A percentile compares a stretch with the other conserved stretches of the same genome.
phyloP scores from a whole-genome alignment of 139 green algal genomes.

The Chlorella sp. region DNA sequence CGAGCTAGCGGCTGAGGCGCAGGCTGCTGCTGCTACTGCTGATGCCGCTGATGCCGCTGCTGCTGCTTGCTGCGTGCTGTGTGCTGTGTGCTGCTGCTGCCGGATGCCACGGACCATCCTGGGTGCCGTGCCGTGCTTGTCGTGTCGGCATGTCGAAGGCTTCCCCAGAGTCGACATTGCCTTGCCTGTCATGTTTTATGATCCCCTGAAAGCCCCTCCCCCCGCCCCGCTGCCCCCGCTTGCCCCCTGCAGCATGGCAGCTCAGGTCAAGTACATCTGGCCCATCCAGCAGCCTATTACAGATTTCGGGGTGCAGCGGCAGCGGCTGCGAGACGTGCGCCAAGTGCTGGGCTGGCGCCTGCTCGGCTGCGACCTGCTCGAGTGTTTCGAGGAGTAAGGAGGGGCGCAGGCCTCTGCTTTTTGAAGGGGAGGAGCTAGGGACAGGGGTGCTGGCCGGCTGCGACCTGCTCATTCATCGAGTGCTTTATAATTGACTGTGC shows the following conservation, averaged over 20 bases:
- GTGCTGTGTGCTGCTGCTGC: not conserved
- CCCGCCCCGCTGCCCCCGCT: not conserved
- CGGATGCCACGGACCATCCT: not conserved
- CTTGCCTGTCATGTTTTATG: not conserved
- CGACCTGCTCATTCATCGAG: no score
- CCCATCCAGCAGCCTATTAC: conserved; percentile 75
- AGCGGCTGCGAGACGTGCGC: conserved; percentile 66
- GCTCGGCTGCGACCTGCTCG: conserved; percentile 80
- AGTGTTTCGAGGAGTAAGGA: conserved; percentile 70
- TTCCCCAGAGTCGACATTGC: not conserved
- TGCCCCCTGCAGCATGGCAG: conserved; percentile 45
- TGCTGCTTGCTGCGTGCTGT: not conserved
- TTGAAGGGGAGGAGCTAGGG: no score
- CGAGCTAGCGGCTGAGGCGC: no score
- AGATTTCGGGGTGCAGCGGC: conserved; percentile 74
- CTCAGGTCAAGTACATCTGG: conserved; percentile 83
- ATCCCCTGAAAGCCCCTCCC: not conserved
- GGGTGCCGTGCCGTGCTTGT: not conserved
- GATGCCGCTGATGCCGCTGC: not conserved
- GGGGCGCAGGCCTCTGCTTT: not conserved
- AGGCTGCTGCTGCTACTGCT: no score
- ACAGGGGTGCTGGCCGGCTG: no score
- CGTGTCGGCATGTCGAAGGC: no score
- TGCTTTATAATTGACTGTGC: no score
- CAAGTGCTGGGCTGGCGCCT: conserved; percentile 70